Percentiles rank a stretch among this genome's conserved stretches.
Conservation (phyloP, 345 rosid genomes). For the Eutrema yunnanense region DNA sequence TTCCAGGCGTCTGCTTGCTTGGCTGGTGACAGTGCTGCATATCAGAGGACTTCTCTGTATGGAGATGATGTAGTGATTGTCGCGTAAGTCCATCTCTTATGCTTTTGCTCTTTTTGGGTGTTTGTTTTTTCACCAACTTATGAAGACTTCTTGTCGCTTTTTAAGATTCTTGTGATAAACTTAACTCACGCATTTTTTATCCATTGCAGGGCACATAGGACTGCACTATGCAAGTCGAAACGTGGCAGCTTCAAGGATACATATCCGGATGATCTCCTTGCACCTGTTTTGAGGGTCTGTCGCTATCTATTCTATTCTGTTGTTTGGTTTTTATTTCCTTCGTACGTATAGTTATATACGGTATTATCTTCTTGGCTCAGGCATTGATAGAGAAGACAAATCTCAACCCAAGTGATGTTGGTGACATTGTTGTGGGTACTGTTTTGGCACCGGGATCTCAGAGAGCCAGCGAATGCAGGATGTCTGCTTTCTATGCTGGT, state of each 20-base stretch:
- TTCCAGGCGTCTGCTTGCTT: slow-evolving; percentile 73
- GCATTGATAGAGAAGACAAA: slow-evolving; percentile 88
- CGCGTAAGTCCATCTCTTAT: slow-evolving; percentile 51
- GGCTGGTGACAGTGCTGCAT: slow-evolving; percentile 93
- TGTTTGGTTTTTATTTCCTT: neutral
- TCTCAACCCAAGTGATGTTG: slow-evolving; percentile 84
- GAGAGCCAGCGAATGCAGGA: slow-evolving; percentile 97
- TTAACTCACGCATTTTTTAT: neutral
- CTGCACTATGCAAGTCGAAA: slow-evolving; percentile 80
- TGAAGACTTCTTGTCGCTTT: neutral
- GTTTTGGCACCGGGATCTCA: slow-evolving; percentile 95
- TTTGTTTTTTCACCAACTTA: neutral
- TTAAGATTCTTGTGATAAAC: neutral
- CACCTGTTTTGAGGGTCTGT: slow-evolving; percentile 81
- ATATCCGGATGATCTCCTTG: slow-evolving; percentile 85
- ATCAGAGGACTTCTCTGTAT: slow-evolving; percentile 63
- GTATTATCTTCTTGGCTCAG: slow-evolving; percentile 30
- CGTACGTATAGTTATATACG: neutral
- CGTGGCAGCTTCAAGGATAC: slow-evolving; percentile 97
- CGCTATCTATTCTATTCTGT: neutral
- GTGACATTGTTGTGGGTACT: slow-evolving; percentile 97
- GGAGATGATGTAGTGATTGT: slow-evolving; percentile 96
- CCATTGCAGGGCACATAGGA: slow-evolving; percentile 66
- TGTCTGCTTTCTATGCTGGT: slow-evolving; percentile 99
- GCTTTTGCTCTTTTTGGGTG: neutral